Evolutionary conservation across 2,329 filamentous ascomycete genomes (phyloP).

Genomic region (Aspergillus glaucus): DNA sequence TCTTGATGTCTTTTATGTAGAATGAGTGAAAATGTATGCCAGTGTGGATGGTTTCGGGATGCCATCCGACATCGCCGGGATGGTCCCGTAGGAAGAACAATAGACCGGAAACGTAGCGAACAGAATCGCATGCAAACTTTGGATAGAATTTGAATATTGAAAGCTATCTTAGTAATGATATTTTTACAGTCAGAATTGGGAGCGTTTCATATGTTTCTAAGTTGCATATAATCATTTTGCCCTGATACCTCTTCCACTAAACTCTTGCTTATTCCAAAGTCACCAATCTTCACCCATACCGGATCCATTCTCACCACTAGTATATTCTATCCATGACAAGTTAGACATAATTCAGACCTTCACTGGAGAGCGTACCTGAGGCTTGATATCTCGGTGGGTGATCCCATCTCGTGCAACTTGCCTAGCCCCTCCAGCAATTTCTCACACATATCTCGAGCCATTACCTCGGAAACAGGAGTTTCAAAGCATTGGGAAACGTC

Average conservation of each 20-base stretch:
- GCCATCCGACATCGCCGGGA: too few relatives aligned
- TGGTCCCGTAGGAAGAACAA: too few relatives aligned
- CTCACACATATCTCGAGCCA: neutral
- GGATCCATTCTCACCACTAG: constrained; percentile 1
- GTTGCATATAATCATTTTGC: too few relatives aligned
- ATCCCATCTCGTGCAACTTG: constrained; percentile 3
- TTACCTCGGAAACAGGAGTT: neutral
- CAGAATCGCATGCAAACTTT: too few relatives aligned
- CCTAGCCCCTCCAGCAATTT: constrained; percentile 4
- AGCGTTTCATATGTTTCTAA: neutral
- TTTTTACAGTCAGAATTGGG: neutral
- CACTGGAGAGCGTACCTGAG: neutral
- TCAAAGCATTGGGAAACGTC: constrained; percentile 1
- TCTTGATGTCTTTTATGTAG: too few relatives aligned
- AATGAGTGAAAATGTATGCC: too few relatives aligned
- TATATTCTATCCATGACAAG: neutral
- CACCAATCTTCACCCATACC: constrained; percentile 5
- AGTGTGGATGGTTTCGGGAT: too few relatives aligned
- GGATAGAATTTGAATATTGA: too few relatives aligned
- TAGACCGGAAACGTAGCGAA: too few relatives aligned
- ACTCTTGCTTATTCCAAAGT: constrained; percentile 7
- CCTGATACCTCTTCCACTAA: too few relatives aligned
- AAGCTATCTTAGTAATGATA: too few relatives aligned
- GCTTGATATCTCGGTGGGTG: constrained; percentile 5
- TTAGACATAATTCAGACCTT: neutral